Conservation (phyloP, 371 early-diverging fungal genomes). For the Mucor ambiguus region DNA sequence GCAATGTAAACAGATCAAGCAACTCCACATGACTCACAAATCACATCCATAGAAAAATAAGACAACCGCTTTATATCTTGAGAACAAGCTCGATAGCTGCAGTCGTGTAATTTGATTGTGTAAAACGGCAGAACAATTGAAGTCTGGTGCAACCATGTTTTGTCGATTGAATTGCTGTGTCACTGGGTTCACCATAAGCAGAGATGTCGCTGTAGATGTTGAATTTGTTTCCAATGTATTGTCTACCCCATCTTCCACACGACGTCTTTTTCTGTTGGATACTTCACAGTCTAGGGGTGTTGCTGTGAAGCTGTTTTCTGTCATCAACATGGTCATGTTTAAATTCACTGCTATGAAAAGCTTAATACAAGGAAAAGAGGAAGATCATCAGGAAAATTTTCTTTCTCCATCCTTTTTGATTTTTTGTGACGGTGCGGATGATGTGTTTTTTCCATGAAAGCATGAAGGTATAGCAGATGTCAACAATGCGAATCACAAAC, state of each 20-base stretch:
- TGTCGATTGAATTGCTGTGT: constrained; percentile 11
- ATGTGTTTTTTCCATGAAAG: constrained; percentile 1
- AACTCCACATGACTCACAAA: constrained; percentile 22
- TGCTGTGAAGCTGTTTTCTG: constrained; percentile 4
- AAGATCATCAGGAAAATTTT: constrained; percentile 1
- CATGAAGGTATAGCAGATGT: not conserved
- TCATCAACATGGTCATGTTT: constrained; percentile 17
- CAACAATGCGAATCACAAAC: not conserved
- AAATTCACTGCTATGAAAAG: not conserved
- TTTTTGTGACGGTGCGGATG: constrained; percentile 6
- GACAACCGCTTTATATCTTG: constrained; percentile 22
- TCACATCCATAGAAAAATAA: constrained; percentile 38
- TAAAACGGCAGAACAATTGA: constrained; percentile 25
- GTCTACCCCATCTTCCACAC: constrained; percentile 10
- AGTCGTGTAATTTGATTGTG: constrained; percentile 21
- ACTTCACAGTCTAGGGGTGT: not conserved
- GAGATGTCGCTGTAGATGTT: not conserved
- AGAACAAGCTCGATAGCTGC: constrained; percentile 25
- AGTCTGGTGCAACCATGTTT: constrained; percentile 30
- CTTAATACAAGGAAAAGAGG: not conserved
- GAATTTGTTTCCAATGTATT: not conserved
- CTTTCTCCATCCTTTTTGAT: not conserved
- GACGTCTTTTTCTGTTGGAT: constrained; percentile 21
- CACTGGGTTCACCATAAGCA: constrained; percentile 19
- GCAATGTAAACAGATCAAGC: not conserved